Conservation (phyloP, 2,329 filamentous ascomycete genomes). For the Botrytis medusae region DNA sequence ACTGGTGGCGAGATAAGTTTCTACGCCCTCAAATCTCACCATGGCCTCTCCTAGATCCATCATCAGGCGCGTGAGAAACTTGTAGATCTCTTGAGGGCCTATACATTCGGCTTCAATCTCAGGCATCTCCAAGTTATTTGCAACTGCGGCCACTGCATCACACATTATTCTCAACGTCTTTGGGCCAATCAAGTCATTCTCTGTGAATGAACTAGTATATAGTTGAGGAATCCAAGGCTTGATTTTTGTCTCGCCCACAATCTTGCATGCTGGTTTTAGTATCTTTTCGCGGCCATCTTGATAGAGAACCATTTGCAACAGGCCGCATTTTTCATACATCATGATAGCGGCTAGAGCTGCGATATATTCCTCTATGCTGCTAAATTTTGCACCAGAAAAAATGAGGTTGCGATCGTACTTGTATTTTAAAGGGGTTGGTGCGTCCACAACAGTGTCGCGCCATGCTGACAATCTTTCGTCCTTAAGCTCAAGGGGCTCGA, state of each 20-base stretch:
- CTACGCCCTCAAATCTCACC: neutral
- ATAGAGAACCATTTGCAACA: neutral
- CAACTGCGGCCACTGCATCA: neutral
- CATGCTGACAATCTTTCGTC: neutral
- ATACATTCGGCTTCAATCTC: neutral
- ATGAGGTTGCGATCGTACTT: neutral
- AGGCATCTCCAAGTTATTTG: neutral
- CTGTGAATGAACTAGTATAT: neutral
- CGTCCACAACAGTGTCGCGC: neutral
- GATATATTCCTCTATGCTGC: neutral
- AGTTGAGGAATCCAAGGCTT: neutral
- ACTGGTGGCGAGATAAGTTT: neutral
- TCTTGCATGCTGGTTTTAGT: neutral
- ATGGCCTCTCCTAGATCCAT: neutral
- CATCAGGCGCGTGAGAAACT: neutral
- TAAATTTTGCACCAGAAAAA: neutral
- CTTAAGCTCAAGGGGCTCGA: neutral
- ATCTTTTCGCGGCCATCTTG: neutral
- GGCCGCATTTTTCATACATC: neutral
- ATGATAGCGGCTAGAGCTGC: neutral
- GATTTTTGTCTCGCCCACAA: neutral
- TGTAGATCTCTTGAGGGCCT: neutral
- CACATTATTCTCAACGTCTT: neutral
- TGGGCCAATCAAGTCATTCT: neutral
- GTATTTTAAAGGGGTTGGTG: neutral